These are phyloP conservation scores for Tremellales sp. DNA, from an alignment of 1,284 basidiomycete species.

Conservation along the genomic window DNA sequence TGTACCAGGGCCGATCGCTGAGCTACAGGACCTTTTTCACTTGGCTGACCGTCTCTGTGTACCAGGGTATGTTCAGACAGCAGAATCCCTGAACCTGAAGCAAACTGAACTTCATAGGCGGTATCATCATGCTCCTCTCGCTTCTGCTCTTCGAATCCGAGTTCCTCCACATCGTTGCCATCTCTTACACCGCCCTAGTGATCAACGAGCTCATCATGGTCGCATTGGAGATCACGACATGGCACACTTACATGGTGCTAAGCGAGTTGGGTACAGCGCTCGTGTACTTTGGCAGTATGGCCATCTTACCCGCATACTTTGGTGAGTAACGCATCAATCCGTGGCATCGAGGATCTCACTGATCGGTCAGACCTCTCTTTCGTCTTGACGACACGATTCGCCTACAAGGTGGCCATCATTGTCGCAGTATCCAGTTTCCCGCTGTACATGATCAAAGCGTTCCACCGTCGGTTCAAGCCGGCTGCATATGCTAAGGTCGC, in stretches of 20 bases:
- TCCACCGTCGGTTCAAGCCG: slow-evolving; percentile 81
- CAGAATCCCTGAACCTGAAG: background rate
- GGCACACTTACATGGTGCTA: slow-evolving; percentile 96
- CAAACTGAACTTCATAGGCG: slow-evolving; percentile 56
- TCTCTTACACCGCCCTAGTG: slow-evolving; percentile 94
- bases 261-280: slow-evolving; percentile 84
- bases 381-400: slow-evolving; percentile 79
- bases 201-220: slow-evolving; percentile 99
- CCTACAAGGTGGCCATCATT: slow-evolving; percentile 94
- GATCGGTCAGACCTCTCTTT: slow-evolving; percentile 77
- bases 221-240: slow-evolving; percentile 92
- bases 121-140: slow-evolving; percentile 97
- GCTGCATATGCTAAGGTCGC: slow-evolving; percentile 87
- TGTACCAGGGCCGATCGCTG: slow-evolving; percentile 73
- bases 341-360: too few species aligned
- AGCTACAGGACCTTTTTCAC: slow-evolving; percentile 97
- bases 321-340: slow-evolving; percentile 59
- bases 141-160: slow-evolving; percentile 95
- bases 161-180: slow-evolving; percentile 95
- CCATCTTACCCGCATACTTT: slow-evolving; percentile 94
- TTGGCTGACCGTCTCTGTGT: slow-evolving; percentile 96
- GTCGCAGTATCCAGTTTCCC: slow-evolving; percentile 90
- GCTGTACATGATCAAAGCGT: slow-evolving; percentile 82
- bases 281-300: slow-evolving; percentile 87
- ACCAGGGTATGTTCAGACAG: slow-evolving; percentile 92